Evolutionary conservation across 2,329 filamentous ascomycete species (phyloP).

Genomic region (Cylindrodendrum hubeiense): DNA sequence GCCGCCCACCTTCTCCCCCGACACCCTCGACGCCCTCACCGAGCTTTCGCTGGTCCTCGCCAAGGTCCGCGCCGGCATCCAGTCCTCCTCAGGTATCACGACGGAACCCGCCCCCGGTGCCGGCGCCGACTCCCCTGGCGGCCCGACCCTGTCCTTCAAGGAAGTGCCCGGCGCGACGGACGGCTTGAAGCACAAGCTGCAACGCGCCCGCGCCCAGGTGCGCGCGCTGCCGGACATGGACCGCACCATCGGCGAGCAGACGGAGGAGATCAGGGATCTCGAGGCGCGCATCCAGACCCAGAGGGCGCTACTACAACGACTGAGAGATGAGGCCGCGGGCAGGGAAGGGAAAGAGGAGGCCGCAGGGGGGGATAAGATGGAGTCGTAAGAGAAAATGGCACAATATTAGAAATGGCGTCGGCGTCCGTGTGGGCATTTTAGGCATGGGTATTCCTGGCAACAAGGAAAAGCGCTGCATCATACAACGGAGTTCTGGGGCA

Average conservation of each 20-base stretch:
- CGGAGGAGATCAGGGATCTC: conserved; percentile 75
- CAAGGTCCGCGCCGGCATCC: conserved; percentile 71
- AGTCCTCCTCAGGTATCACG: conserved; percentile 55
- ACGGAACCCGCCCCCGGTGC: conserved; percentile 53
- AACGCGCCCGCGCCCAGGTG: conserved; percentile 78
- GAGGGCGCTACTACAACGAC: conserved; percentile 65
- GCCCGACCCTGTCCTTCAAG: conserved; percentile 67
- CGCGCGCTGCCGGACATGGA: conserved; percentile 77
- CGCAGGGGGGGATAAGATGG: conserved; percentile 54
- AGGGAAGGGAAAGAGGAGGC: conserved; percentile 48
- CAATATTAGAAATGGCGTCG: conserved; percentile 16
- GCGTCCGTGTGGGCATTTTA: conserved; percentile 8
- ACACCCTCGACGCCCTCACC: conserved; percentile 87
- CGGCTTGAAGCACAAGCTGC: conserved; percentile 84
- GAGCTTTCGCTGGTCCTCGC: conserved; percentile 83
- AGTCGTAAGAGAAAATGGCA: conserved; percentile 47
- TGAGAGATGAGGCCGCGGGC: conserved; percentile 62
- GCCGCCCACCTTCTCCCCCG: conserved; percentile 78
- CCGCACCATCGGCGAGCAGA: conserved; percentile 75
- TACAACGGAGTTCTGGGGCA: conserved; percentile 28
- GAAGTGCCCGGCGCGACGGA: conserved; percentile 85
- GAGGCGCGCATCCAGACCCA: conserved; percentile 74
- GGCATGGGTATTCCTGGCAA: conserved; percentile 3
- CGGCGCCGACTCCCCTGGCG: conserved; percentile 48
- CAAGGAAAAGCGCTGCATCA: conserved; percentile 15